Conservation (phyloP, 495 filamentous ascomycete species). For the Lichenothelia convexa region DNA sequence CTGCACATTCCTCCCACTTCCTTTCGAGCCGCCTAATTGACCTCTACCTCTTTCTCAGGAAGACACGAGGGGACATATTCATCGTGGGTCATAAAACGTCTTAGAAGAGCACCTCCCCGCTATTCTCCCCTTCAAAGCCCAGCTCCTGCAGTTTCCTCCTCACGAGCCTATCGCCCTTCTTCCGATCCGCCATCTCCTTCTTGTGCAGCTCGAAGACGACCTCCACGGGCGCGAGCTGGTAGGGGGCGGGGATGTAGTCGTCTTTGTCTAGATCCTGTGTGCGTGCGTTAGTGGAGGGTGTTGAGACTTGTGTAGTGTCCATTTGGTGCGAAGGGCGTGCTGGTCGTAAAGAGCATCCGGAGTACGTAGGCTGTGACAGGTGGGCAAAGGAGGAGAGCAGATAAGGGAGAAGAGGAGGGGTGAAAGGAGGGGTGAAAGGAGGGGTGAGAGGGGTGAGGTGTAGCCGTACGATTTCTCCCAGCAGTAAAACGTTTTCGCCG, state of each 20-base stretch:
- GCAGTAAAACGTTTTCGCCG: conserved; percentile 79
- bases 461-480: conserved; percentile 83
- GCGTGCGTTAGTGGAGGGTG: no score
- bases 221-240: conserved; percentile 45
- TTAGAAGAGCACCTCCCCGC: conserved; percentile 55
- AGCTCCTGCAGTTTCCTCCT: conserved; percentile 47
- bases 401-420: no score
- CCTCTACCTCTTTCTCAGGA: not conserved
- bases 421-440: no score
- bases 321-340: no score
- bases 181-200: conserved; percentile 45
- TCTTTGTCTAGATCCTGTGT: conserved; percentile 75
- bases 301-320: no score
- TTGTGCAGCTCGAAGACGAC: conserved; percentile 57
- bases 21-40: not conserved
- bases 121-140: conserved; percentile 78
- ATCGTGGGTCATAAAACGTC: not conserved
- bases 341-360: no score
- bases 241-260: conserved; percentile 59
- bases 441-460: no score
- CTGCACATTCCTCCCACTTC: not conserved
- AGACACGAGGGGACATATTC: not conserved
- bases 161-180: conserved; percentile 51
- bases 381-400: not conserved
- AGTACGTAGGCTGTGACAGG: no score